phyloP scores from a whole-genome alignment of 2,329 filamentous ascomycete genomes.

The Basipetospora chlamydospora region DNA sequence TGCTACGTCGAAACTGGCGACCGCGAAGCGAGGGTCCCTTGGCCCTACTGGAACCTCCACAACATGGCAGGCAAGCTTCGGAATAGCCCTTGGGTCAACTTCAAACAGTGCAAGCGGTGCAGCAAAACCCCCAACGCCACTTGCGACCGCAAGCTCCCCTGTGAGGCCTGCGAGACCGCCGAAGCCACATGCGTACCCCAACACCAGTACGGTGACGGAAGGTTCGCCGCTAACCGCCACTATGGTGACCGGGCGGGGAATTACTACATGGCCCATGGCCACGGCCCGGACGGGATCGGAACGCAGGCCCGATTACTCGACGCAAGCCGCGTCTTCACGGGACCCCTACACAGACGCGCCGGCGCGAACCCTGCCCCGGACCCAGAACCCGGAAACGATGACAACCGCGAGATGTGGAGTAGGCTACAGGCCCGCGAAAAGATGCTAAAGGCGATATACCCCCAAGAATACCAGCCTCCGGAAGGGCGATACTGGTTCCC shows the following conservation, averaged over 20 bases:
- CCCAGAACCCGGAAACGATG: too few relatives aligned
- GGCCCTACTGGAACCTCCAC: neutral
- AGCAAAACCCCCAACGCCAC: neutral
- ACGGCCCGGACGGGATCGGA: conserved; percentile 15
- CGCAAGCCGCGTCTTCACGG: conserved; percentile 2
- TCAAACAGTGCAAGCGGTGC: conserved; percentile 6
- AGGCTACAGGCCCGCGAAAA: neutral
- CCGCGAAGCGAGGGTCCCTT: neutral
- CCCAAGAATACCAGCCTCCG: neutral
- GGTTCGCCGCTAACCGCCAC: conserved; percentile 8
- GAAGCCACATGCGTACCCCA: conserved; percentile 3
- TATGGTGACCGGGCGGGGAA: conserved; percentile 5
- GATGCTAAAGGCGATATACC: neutral
- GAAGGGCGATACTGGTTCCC: too few relatives aligned
- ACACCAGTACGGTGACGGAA: conserved; percentile 9
- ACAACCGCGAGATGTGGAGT: too few relatives aligned
- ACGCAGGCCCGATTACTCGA: conserved; percentile 4
- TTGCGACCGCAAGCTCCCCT: conserved; percentile 23
- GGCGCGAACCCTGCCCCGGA: too few relatives aligned
- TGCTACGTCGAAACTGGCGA: too few relatives aligned
- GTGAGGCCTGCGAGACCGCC: conserved; percentile 21
- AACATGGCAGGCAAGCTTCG: neutral
- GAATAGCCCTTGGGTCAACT: neutral
- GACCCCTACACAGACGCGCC: too few relatives aligned
- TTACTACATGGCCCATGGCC: conserved; percentile 21